Evolutionary conservation across 768 basidiomycete species (phyloP).

Genomic region (Roridomyces roridus): DNA sequence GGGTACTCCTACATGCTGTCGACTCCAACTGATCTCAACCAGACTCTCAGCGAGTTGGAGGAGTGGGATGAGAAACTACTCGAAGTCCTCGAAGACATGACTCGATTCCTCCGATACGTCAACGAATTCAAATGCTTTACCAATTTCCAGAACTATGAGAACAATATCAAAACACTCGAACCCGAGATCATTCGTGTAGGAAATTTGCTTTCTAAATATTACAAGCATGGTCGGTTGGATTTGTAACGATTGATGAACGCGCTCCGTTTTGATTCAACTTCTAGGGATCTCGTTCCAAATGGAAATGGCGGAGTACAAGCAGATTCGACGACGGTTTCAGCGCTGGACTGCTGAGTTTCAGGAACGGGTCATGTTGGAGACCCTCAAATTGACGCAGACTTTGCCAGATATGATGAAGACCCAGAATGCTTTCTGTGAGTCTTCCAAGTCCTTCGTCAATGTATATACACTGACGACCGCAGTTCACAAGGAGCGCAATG

Average conservation of each 20-base stretch:
- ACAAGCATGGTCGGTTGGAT: background rate
- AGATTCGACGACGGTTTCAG: slow-evolving; percentile 1
- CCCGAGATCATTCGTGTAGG: background rate
- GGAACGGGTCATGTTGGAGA: background rate
- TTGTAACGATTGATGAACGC: background rate
- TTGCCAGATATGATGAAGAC: background rate
- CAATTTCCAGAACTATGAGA: background rate
- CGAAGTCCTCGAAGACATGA: slow-evolving; percentile 15
- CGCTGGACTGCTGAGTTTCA: slow-evolving; percentile 10
- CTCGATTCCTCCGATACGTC: background rate
- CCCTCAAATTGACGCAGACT: background rate
- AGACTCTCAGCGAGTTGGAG: background rate
- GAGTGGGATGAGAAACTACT: slow-evolving; percentile 11
- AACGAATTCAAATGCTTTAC: background rate
- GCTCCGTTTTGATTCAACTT: background rate
- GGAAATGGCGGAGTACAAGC: slow-evolving; percentile 7
- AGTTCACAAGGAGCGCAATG: background rate
- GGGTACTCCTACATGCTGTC: background rate
- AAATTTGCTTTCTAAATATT: slow-evolving; percentile 13
- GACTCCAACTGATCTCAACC: background rate
- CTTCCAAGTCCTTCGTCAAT: no score
- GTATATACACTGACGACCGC: no score
- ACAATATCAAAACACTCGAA: background rate
- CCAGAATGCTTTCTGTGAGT: slow-evolving; percentile 6
- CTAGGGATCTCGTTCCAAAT: background rate